These are phyloP conservation scores for Urtica urens DNA, from an alignment of 306 rosid genomes.

Conservation along the genomic window DNA sequence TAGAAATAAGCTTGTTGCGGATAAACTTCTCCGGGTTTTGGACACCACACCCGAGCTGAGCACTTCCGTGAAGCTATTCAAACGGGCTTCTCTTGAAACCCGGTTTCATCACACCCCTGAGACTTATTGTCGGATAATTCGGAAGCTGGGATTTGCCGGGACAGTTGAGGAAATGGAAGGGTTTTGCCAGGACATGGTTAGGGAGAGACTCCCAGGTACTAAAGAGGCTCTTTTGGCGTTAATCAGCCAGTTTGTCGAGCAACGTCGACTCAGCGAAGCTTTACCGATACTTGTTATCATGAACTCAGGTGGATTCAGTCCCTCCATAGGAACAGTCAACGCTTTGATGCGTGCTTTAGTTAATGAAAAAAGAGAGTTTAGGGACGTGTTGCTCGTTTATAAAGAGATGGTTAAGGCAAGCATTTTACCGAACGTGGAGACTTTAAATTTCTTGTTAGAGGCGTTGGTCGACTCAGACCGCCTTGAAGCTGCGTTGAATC, in stretches of 20 bases:
- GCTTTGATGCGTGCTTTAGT: constrained; percentile 51
- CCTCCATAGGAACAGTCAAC: constrained; percentile 44
- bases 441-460: constrained; percentile 68
- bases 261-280: constrained; percentile 51
- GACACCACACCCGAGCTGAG: constrained; percentile 42
- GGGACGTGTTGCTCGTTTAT: constrained; percentile 55
- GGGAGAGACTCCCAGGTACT: constrained; percentile 44
- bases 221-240: constrained; percentile 46
- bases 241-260: constrained; percentile 34
- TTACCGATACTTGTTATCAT: constrained; percentile 38
- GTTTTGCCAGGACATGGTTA: constrained; percentile 43
- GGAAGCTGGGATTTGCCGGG: constrained; percentile 72
- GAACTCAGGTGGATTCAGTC: constrained; percentile 43
- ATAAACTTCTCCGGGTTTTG: constrained; percentile 43
- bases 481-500: constrained; percentile 60
- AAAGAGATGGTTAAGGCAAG: constrained; percentile 85
- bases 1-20: constrained; percentile 46
- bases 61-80: constrained; percentile 58
- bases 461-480: constrained; percentile 30
- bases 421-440: constrained; percentile 42
- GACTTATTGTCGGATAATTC: constrained; percentile 41
- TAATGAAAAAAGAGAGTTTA: constrained; percentile 36
- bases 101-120: constrained; percentile 43
- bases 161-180: constrained; percentile 46
- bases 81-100: constrained; percentile 67